Base-by-base conservation (phyloP, 352 stramenopile genomes). In the Phytophthora hibernalis region DNA sequence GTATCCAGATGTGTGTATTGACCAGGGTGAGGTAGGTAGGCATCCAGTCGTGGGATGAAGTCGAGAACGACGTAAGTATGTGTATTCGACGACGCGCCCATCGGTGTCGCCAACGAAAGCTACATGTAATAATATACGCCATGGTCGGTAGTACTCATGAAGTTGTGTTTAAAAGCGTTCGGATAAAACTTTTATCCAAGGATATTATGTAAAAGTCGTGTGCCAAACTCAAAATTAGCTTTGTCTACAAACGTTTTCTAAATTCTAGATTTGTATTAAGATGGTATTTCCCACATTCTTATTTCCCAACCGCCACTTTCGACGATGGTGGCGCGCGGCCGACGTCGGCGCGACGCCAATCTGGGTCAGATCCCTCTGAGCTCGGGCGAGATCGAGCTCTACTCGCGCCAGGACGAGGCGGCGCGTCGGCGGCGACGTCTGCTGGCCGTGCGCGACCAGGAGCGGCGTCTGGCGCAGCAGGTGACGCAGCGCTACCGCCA, bases 401-500 rank as follows among this genome's bases (percentile, higher is more conserved):
- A 89, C 28, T 71, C 68, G 24, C 72, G 72, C 9, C 72, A 88
- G 37, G 83, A 93, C 33, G 83, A 93, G 54, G 64, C 72, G 15
- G 69, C 73, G 28, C 73, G 71, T 61, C 82, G 85, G 4, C 72
- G 77, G 15, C 70, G 70, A 58, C 80, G 80, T 7, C 69, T 93
- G 22, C 63, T 90, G 43, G 74, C 78, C 18, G 77, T 92, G 47
- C 83, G 85, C 21, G 74, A 82, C 21, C 70, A 85, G 20, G 85
- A 93, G 61, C 81, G 80, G 22, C 78, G 72, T 37, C 55, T 88
- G 1, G 78, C 85, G 43, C 83, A 90, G 65, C 67, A 89, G 30
- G 81, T 93, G 63, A 93, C 85, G 30, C 70, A 80, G 59, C 80
- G 83, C 5, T 93, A 93, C 61, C 83, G 82, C 38, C 72, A 86